phyloP scores from a whole-genome alignment of 768 basidiomycete genomes.

The Xerocomellus intermedius region DNA sequence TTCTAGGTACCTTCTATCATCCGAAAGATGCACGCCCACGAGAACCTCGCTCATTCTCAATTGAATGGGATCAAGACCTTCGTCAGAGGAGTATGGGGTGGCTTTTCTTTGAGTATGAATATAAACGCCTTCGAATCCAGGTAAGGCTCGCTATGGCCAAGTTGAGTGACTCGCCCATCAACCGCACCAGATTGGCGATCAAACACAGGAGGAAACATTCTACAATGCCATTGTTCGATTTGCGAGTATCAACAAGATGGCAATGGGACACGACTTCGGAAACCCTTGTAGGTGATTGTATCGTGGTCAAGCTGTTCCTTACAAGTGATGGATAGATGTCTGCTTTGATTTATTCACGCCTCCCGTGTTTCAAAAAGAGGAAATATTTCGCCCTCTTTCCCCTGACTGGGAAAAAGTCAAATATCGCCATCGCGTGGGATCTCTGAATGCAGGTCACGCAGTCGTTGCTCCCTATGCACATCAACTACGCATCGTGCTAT shows the following conservation, averaged over 20 bases:
- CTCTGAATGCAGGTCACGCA: constrained; percentile 57
- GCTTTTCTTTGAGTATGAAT: constrained; percentile 64
- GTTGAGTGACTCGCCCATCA: not conserved
- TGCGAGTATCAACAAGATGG: constrained; percentile 57
- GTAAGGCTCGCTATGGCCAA: constrained; percentile 36
- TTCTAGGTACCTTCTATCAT: constrained; percentile 30
- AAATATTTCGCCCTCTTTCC: constrained; percentile 55
- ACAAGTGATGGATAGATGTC: constrained; percentile 44
- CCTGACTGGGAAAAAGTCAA: constrained; percentile 23
- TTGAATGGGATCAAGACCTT: constrained; percentile 66
- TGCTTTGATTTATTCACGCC: constrained; percentile 69
- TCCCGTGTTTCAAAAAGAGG: constrained; percentile 58
- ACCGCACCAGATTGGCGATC: constrained; percentile 53
- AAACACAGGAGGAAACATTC: constrained; percentile 47
- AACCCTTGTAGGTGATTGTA: constrained; percentile 53
- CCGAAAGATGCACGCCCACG: constrained; percentile 24
- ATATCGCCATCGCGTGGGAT: constrained; percentile 57
- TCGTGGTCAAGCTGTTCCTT: constrained; percentile 9
- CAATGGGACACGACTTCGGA: constrained; percentile 56
- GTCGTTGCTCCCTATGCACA: constrained; percentile 67
- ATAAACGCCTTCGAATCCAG: constrained; percentile 63
- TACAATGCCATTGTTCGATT: constrained; percentile 54
- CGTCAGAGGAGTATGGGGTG: constrained; percentile 45
- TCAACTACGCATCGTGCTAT: constrained; percentile 64
- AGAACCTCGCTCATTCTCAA: constrained; percentile 57